Percentiles rank a stretch among this genome's conserved stretches.
These are phyloP conservation scores for Tulasnella sp. DNA, from an alignment of 768 basidiomycete genomes.

Conservation along the genomic window DNA sequence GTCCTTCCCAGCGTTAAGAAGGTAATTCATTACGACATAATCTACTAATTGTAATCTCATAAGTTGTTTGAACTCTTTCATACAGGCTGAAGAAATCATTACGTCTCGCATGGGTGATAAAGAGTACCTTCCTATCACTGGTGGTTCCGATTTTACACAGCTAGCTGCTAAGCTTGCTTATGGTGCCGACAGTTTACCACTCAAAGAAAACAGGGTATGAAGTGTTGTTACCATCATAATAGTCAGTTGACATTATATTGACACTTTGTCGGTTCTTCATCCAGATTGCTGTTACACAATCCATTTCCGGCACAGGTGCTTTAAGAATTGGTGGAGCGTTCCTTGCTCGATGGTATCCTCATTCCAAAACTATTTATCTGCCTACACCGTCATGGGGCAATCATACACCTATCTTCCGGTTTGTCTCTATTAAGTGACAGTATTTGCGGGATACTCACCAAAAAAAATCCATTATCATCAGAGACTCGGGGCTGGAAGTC, in stretches of 20 bases:
- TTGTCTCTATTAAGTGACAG: no score
- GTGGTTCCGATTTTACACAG: slow-evolving; percentile 72
- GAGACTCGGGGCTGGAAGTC: slow-evolving; percentile 89
- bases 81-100: slow-evolving; percentile 65
- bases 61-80: slow-evolving; percentile 14
- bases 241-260: not conserved
- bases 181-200: slow-evolving; percentile 60
- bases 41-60: not conserved
- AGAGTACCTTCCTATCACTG: slow-evolving; percentile 94
- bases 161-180: slow-evolving; percentile 85
- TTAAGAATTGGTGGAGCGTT: slow-evolving; percentile 91
- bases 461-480: no score
- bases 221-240: not conserved
- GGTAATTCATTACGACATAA: slow-evolving; percentile 30
- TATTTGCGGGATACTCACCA: no score
- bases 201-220: slow-evolving; percentile 58
- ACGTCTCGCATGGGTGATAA: slow-evolving; percentile 62
- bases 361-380: slow-evolving; percentile 78
- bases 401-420: slow-evolving; percentile 45
- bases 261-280: slow-evolving; percentile 1
- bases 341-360: slow-evolving; percentile 75
- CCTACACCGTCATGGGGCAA: slow-evolving; percentile 96
- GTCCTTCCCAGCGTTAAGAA: slow-evolving; percentile 81
- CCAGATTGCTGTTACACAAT: slow-evolving; percentile 77
- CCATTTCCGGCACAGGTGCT: slow-evolving; percentile 96